These are phyloP conservation scores for Dalbergia cultrata DNA, from an alignment of 306 rosid genomes.

Conservation along the genomic window DNA sequence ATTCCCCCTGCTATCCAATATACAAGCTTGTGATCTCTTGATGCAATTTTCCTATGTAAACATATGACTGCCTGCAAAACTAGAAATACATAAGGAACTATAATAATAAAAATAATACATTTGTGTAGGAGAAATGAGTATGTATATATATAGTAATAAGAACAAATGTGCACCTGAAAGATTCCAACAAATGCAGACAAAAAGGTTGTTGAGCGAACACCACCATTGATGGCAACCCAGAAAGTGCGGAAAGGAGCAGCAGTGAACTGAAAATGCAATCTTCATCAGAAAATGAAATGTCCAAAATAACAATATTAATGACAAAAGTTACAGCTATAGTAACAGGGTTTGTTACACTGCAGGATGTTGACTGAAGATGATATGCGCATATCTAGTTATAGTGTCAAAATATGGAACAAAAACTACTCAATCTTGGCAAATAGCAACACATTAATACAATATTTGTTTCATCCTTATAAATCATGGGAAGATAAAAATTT, in stretches of 20 bases:
- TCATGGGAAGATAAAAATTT: not conserved
- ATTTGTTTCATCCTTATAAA: conserved; percentile 13
- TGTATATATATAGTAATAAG: not conserved
- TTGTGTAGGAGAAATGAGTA: conserved; percentile 27
- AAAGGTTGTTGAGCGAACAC: conserved; percentile 87
- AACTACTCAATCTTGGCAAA: conserved; percentile 19
- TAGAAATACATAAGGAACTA: conserved; percentile 43
- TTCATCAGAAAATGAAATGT: conserved; percentile 35
- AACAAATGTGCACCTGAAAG: conserved; percentile 72
- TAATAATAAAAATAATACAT: conserved; percentile 10
- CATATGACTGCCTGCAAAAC: conserved; percentile 85
- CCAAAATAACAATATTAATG: conserved; percentile 18
- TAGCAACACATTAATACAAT: not conserved
- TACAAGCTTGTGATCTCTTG: conserved; percentile 89
- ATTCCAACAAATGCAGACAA: conserved; percentile 96
- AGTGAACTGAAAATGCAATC: conserved; percentile 70
- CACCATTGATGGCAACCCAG: conserved; percentile 77
- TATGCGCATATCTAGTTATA: not conserved
- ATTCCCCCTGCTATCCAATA: conserved; percentile 92
- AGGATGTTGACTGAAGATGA: conserved; percentile 7
- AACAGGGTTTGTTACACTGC: not conserved
- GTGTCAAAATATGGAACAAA: conserved; percentile 14
- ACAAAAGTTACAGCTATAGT: conserved; percentile 13
- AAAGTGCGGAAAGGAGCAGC: conserved; percentile 84
- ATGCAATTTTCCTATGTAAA: conserved; percentile 81